Evolutionary conservation across 2,329 filamentous ascomycete species (phyloP).

Genomic region (Arthrobotrys pseudoclavata): DNA sequence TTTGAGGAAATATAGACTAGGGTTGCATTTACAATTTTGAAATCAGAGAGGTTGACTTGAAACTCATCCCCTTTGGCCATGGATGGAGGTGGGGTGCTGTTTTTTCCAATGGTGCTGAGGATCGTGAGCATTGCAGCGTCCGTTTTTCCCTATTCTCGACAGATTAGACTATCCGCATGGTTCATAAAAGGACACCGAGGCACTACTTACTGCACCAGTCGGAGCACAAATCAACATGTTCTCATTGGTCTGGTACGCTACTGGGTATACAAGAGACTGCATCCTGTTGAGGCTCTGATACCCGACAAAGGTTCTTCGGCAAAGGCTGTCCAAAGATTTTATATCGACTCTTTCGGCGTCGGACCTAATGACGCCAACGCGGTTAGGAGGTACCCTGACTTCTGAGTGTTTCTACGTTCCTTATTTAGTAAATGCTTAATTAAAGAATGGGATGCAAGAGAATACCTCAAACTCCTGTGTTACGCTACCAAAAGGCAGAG

Average conservation of each 20-base stretch:
- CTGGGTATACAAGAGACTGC: conserved; percentile 96
- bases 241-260: conserved; percentile 94
- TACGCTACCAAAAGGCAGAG: conserved; percentile 80
- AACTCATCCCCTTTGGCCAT: conserved; percentile 85
- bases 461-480: conserved; percentile 73
- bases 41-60: conserved; percentile 47
- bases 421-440: conserved; percentile 7
- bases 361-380: conserved; percentile 79
- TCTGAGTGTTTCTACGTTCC: conserved; percentile 83
- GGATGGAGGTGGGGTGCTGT: conserved; percentile 82
- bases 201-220: conserved; percentile 80
- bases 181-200: not conserved
- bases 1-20: not conserved
- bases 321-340: conserved; percentile 86
- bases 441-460: not conserved
- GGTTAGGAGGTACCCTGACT: conserved; percentile 84
- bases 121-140: conserved; percentile 98
- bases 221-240: conserved; percentile 99
- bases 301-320: conserved; percentile 89
- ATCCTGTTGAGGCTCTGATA: conserved; percentile 96
- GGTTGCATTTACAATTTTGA: conserved; percentile 52
- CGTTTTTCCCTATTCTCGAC: conserved; percentile 81
- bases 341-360: conserved; percentile 84
- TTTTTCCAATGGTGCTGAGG: conserved; percentile 88
- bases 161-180: conserved; percentile 5